Base-by-base conservation (phyloP, 2,329 filamentous ascomycete species). In the Gnomoniopsis sp. region DNA sequence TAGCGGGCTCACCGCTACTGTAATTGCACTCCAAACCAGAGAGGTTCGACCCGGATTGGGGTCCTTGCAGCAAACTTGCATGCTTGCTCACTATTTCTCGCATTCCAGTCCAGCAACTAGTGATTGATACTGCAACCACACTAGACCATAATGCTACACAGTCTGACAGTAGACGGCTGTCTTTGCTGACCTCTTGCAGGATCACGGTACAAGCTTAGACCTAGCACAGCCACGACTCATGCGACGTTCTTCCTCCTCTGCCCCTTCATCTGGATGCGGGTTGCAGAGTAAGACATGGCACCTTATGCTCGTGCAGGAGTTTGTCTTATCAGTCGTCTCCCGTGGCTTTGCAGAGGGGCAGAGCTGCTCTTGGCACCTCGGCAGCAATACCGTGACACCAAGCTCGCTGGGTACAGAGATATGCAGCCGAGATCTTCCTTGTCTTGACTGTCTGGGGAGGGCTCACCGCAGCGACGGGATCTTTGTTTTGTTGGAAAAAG, bases 1-100 rank as follows among this genome's bases (percentile, higher is more conserved):
- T 26, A 38, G 34, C 26, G 26, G 15, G 49, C 59, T 61, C 59
- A 61, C 59, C 59, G 59, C 59, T 38, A 55, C 52, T 61, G 52
- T 30, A 23, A 23, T 49, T 26, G 33, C 17, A 34, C 38, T 17
- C 23, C 22, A 23, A 34, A 41, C 38, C 33, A 21, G 15, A 38
- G 33, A 34, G 36, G 10, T 21, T 50, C 11, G 15, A 2, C n/a
- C 59, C 51, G 48, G 48, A 58, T 34, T 52, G 55, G 48, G 55
- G 38, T 49, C 30, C 46, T 44, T 61, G 59, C 59, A 61, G 59
- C 46, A 49, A 34, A 55, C 50, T 33, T 60, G 58, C 50, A 54
- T 22, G 15, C 15, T 21, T 3, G 11, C 55, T 23, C 49, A 23
- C 44, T 19, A 10, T 2, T 23, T 21, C 19, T 47, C 44, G 44